Evolutionary conservation across 2,329 filamentous ascomycete genomes (phyloP), one percentile per base, ranked within the genome.

Genomic region (Ploettnerulaceae sp.): DNA sequence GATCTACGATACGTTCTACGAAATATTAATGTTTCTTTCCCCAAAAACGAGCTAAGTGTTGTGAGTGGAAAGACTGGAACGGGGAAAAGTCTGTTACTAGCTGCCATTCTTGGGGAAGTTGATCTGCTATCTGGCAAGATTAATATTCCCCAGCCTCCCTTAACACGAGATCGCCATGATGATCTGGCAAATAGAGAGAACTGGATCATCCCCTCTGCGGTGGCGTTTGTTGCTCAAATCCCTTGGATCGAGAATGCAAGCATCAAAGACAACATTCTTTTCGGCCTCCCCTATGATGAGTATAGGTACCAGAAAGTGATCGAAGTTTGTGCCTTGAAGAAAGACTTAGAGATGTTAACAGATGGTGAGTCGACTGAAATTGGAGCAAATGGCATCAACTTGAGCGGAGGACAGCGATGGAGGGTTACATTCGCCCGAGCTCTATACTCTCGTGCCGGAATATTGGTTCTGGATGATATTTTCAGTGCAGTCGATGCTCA

Each of bases 191-290:
- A 67, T 11, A 67, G 59, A 36, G 65, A 65, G 3, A 71, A 86
- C 54, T 89, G 86, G 86, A 80, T 85, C 34, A 73, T 89, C 12
- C 75, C 81, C 6, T 74, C 75, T 2, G 76, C 83, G 1, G 75
- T 89, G 37, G 86, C 86, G 0, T 91, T 82, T 56, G 84, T 50
- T 5, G 37, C 42, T 2, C 86, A 90, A 61, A 88, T 85, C 6
- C 86, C 87, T 0, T 93, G 86, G 87, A 86, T 93, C 38, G 86
- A 91, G 60, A 91, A 90, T 57, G 84, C 83, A 1, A 85, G 80
- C 5, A 81, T 94, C 51, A 80, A 76, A 46, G 81, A 89, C 34
- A 94, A 93, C 56, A 84, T 93, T 40, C 64, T 88, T 0, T 93
- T 91, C 52, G 86, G 86, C 0, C 69, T 90, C 2, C 86, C 86